Conservation (phyloP, 768 basidiomycete species). For the Naganishia onofrii region DNA sequence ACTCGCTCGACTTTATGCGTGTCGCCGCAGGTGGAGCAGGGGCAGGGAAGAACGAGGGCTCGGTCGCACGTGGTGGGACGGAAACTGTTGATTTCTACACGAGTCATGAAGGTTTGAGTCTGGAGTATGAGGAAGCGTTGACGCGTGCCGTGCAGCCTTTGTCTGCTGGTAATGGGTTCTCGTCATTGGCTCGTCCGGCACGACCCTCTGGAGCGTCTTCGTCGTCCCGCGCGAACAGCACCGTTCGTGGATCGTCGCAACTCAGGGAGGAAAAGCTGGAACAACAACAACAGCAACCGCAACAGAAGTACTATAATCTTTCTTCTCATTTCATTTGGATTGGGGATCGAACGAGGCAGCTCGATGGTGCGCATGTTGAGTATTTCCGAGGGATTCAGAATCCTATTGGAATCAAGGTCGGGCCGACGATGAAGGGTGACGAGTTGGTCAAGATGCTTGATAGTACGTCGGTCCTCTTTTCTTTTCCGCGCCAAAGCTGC, state of each 20-base stretch:
- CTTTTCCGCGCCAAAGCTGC: conserved; percentile 43
- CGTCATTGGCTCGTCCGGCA: conserved; percentile 33
- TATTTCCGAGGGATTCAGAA: conserved; percentile 52
- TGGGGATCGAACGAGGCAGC: conserved; percentile 88
- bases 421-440: conserved; percentile 74
- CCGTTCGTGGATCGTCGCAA: conserved; percentile 30
- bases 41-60: conserved; percentile 38
- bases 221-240: conserved; percentile 36
- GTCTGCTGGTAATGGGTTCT: conserved; percentile 42
- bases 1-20: conserved; percentile 87
- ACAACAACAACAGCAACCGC: conserved; percentile 16
- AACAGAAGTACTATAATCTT: conserved; percentile 71
- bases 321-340: conserved; percentile 97
- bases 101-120: conserved; percentile 89
- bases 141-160: conserved; percentile 62
- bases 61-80: conserved; percentile 63
- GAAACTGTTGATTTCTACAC: conserved; percentile 93
- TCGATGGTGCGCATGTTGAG: conserved; percentile 91
- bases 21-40: conserved; percentile 70
- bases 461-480: conserved; percentile 55
- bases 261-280: not conserved
- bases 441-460: conserved; percentile 76
- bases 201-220: not conserved
- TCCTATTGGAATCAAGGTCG: conserved; percentile 79
- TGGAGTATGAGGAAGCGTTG: conserved; percentile 86